These are phyloP conservation scores for Mycosphaerella arachidis DNA, from an alignment of 2,329 filamentous ascomycete genomes.

Conservation along the genomic window DNA sequence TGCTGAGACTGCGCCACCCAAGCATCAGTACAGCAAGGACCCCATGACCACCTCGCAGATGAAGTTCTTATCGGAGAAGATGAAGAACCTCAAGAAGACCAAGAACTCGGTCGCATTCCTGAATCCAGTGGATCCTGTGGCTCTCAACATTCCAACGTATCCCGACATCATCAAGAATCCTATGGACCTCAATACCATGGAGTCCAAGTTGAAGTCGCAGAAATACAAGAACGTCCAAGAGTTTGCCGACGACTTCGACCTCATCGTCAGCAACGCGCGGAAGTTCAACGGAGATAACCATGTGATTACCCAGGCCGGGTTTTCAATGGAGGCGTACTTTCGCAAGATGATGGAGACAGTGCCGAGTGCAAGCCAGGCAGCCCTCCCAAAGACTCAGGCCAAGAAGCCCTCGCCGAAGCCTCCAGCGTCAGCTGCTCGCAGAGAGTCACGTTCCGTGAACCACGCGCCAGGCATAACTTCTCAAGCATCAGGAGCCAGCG, in stretches of 20 bases:
- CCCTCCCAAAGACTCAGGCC: constrained; percentile 50
- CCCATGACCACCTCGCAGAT: constrained; percentile 57
- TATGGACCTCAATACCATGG: constrained; percentile 80
- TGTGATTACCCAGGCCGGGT: constrained; percentile 64
- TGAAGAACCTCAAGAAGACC: constrained; percentile 79
- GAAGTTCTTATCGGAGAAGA: constrained; percentile 59
- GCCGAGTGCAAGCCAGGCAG: constrained; percentile 52
- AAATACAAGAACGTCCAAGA: constrained; percentile 66
- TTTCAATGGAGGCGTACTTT: constrained; percentile 57
- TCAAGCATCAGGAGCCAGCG: constrained; percentile 41
- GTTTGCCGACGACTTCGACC: constrained; percentile 68
- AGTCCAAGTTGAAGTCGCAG: constrained; percentile 68
- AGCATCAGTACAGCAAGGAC: constrained; percentile 34
- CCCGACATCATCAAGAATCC: constrained; percentile 69
- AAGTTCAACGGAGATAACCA: constrained; percentile 80
- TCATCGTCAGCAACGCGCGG: constrained; percentile 74
- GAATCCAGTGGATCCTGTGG: constrained; percentile 70
- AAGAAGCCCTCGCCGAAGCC: constrained; percentile 31
- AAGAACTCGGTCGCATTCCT: constrained; percentile 73
- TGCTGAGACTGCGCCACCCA: constrained; percentile 14
- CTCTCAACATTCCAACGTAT: constrained; percentile 70
- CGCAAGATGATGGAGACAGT: constrained; percentile 58
- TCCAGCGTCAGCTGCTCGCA: constrained; percentile 23
- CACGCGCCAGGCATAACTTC: constrained; percentile 29
- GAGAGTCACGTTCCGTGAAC: constrained; percentile 28